Evolutionary conservation across 805 yeast species (phyloP).

Genomic region (Candida ipomoeae): DNA sequence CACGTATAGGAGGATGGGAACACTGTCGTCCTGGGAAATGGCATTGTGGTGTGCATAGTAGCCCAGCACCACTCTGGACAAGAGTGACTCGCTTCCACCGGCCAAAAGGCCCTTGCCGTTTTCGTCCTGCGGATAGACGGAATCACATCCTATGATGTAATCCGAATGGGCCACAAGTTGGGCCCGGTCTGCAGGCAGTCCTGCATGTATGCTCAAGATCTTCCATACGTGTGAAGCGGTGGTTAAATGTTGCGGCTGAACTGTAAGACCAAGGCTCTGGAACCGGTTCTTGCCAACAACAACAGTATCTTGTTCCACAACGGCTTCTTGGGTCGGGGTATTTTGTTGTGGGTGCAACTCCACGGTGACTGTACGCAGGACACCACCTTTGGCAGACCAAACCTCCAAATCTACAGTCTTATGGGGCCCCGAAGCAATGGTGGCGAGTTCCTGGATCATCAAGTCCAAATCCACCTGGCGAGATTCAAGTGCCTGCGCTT

Average conservation of each 20-base stretch:
- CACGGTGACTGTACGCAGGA: conserved; percentile 29
- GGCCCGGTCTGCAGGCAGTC: conserved; percentile 78
- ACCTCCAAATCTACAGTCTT: conserved; percentile 52
- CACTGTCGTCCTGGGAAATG: conserved; percentile 28
- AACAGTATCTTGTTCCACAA: neutral
- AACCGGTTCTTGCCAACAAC: conserved; percentile 33
- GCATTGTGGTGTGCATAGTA: conserved; percentile 46
- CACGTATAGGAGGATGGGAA: conserved; percentile 49
- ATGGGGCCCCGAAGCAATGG: conserved; percentile 27
- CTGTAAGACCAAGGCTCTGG: conserved; percentile 55
- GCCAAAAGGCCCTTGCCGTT: conserved; percentile 61
- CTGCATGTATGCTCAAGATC: conserved; percentile 64
- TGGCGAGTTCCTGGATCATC: conserved; percentile 40
- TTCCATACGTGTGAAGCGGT: conserved; percentile 87
- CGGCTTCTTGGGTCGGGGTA: no score
- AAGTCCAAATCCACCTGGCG: conserved; percentile 39
- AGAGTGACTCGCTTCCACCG: conserved; percentile 80
- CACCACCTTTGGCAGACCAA: conserved; percentile 88
- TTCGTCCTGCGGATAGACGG: conserved; percentile 56
- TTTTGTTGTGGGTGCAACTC: conserved; percentile 15
- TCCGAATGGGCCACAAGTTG: conserved; percentile 84
- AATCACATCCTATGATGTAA: conserved; percentile 70
- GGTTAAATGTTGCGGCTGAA: conserved; percentile 73
- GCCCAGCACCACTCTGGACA: conserved; percentile 62
- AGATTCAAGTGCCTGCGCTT: conserved; percentile 31